Conservation (phyloP, 371 early-diverging fungal species). For the Mortierella sp. region DNA sequence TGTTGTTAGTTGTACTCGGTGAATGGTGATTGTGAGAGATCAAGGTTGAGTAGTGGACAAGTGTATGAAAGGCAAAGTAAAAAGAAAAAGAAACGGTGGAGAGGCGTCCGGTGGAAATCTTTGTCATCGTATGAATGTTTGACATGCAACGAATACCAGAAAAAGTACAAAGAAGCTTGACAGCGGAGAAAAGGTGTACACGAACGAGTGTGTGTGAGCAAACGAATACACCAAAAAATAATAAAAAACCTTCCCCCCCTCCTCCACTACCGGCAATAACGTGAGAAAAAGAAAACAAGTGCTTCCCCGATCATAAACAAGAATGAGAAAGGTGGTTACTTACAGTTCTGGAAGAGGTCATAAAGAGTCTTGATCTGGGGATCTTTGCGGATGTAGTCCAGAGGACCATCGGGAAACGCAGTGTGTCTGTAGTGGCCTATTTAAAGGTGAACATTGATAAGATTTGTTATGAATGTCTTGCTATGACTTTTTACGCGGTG, state of each 20-base stretch:
- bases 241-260: neutral
- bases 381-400: slow-evolving; percentile 24
- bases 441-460: neutral
- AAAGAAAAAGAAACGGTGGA: neutral
- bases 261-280: too few species aligned
- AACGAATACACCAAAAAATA: neutral
- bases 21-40: neutral
- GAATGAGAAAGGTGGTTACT: neutral
- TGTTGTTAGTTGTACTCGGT: neutral
- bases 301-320: too few species aligned
- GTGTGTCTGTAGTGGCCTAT: slow-evolving; percentile 36
- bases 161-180: neutral
- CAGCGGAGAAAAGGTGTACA: neutral
- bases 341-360: slow-evolving; percentile 44
- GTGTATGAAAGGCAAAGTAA: neutral
- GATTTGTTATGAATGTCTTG: neutral
- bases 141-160: neutral
- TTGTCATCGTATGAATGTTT: neutral
- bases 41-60: neutral
- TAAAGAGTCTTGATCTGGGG: slow-evolving; percentile 52
- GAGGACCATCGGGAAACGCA: slow-evolving; percentile 13
- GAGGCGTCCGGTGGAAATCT: neutral
- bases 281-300: neutral
- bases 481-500: neutral
- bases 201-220: neutral